Base-by-base conservation (phyloP, 306 rosid genomes). In the Casuarina glauca region DNA sequence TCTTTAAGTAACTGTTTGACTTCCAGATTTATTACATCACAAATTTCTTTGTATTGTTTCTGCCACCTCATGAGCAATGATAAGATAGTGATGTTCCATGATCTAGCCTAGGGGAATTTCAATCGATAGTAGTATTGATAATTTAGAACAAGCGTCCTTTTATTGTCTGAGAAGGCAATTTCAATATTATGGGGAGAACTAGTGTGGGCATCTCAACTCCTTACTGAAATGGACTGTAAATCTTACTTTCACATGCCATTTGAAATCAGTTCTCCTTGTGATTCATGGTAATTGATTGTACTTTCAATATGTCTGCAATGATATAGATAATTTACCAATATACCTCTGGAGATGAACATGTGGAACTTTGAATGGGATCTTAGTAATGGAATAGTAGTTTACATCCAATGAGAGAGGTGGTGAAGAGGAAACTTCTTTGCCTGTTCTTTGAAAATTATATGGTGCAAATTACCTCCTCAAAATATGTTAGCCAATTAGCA, bases 141-240 rank as follows among this genome's bases (percentile, higher is more conserved):
- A 54, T 74, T 54, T 57, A 35, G 73, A 81, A 69, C 57, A 38
- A 38, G 58, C 42, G 73, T 61, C 76, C 62, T 78, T 69, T 69
- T 66, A 72, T 75, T 46, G 76, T 35, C 38, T 43, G 39, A 51
- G 35, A 17, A 82, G 73, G 36, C 61, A 74, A 54, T 48, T 78
- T 78, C 62, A 45, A 74, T 17, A 60, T 71, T 60, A 64, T 42
- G 15, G 68, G 46, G 43, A 36, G 70, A 72, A 67, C 26, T 16
- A 11, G 36, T 46, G 53, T 35, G 49, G 63, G 38, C 19, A 49
- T 55, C 44, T 36, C 69, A 51, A 62, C 49, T 48, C 58, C 52
- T 41, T 79, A 7, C 3, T 46, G 41, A 70, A 55, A 43, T 76
- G 54, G 16, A 75, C 19, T 54, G 70, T 62, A 78, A 61, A 19